These are phyloP conservation scores for Cruciata laevipes DNA, from an alignment of 257 asterid species.

Conservation along the genomic window DNA sequence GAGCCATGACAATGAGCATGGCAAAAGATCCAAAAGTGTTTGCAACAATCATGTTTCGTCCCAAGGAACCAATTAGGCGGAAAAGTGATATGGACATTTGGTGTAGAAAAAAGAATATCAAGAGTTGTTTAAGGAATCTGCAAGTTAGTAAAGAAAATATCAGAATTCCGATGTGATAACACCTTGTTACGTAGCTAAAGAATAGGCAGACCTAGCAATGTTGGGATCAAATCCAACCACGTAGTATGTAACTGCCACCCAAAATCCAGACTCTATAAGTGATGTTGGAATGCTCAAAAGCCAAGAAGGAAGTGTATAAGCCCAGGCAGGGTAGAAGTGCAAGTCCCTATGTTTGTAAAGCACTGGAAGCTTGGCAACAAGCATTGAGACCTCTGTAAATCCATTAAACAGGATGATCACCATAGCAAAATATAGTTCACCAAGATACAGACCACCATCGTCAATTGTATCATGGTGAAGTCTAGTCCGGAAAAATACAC, in stretches of 20 bases:
- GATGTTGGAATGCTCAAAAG: conserved; percentile 79
- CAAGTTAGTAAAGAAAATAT: conserved; percentile 16
- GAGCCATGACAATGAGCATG: conserved; percentile 86
- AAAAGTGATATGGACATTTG: conserved; percentile 88
- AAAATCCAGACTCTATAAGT: conserved; percentile 72
- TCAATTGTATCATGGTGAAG: conserved; percentile 75
- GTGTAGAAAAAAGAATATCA: conserved; percentile 79
- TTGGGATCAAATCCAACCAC: conserved; percentile 92
- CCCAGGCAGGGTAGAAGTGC: conserved; percentile 89
- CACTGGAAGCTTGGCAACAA: conserved; percentile 84
- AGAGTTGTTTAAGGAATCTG: conserved; percentile 76
- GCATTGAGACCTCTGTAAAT: conserved; percentile 92
- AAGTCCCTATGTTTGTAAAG: conserved; percentile 92
- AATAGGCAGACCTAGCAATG: conserved; percentile 47
- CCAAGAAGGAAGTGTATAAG: conserved; percentile 92
- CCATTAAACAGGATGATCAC: conserved; percentile 91
- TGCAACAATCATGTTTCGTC: conserved; percentile 92
- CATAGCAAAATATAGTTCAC: conserved; percentile 74
- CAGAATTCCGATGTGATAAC: background rate
- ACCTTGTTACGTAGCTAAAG: background rate
- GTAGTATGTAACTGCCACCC: conserved; percentile 89
- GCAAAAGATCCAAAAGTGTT: conserved; percentile 98
- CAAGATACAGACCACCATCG: conserved; percentile 87
- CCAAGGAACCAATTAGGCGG: conserved; percentile 88
- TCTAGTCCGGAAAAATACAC: conserved; percentile 82